A percentile compares a stretch with the other conserved stretches of the same genome.
These are phyloP conservation scores for Celoporthe dispersa DNA, from an alignment of 2,329 filamentous ascomycete species.

Conservation along the genomic window DNA sequence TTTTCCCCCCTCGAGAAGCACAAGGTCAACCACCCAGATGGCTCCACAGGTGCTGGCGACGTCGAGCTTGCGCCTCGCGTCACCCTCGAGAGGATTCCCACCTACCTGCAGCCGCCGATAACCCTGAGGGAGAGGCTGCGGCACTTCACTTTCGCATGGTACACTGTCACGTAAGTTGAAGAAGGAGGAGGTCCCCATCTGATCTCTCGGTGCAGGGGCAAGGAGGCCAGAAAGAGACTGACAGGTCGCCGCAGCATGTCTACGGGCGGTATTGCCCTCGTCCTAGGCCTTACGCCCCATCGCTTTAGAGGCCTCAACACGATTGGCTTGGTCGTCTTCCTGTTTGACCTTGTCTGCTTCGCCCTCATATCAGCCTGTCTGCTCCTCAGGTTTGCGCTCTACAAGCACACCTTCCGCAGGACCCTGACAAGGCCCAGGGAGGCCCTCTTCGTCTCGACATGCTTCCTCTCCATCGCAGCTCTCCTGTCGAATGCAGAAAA, in stretches of 20 bases:
- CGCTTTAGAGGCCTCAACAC: constrained; percentile 53
- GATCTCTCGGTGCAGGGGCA: background rate
- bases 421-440: constrained; percentile 56
- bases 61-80: constrained; percentile 14
- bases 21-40: constrained; percentile 13
- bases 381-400: constrained; percentile 49
- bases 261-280: constrained; percentile 38
- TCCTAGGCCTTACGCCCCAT: constrained; percentile 36
- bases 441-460: constrained; percentile 63
- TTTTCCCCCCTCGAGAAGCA: constrained; percentile 22
- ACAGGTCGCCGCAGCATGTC: constrained; percentile 34
- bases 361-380: constrained; percentile 39
- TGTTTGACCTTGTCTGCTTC: constrained; percentile 55
- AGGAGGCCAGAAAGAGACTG: background rate
- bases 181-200: background rate
- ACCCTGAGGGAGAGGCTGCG: constrained; percentile 36
- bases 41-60: constrained; percentile 3
- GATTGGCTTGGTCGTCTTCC: constrained; percentile 55
- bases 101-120: constrained; percentile 38
- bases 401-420: constrained; percentile 46
- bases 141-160: constrained; percentile 43
- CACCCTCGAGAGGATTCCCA: constrained; percentile 36
- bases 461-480: constrained; percentile 64
- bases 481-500: constrained; percentile 57
- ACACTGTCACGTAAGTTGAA: constrained; percentile 37